A percentile compares a stretch with the other conserved stretches of the same genome.
These are phyloP conservation scores for Tulasnella sp. DNA, from an alignment of 768 basidiomycete species.

Conservation along the genomic window DNA sequence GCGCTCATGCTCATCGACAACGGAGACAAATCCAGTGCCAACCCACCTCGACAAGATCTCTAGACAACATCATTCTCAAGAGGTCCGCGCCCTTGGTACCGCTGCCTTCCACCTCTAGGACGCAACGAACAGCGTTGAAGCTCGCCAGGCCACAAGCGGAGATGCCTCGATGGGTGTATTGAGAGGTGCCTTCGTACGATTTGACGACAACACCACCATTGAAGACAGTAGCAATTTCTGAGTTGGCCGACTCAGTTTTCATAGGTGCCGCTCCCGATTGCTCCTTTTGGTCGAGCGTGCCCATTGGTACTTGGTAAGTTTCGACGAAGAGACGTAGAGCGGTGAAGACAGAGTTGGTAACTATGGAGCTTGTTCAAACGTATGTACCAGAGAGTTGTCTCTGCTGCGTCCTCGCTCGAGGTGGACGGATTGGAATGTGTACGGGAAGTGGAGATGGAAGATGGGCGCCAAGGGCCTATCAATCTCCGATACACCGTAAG, in stretches of 20 bases:
- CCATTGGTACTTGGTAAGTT: no score
- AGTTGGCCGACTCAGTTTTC: not conserved
- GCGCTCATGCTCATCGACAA: not conserved
- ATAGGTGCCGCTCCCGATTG: no score
- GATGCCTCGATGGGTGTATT: conserved; percentile 39
- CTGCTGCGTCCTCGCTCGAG: no score
- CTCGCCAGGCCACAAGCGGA: conserved; percentile 60
- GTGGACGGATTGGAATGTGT: no score
- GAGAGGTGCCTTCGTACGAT: conserved; percentile 40
- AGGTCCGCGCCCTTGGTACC: conserved; percentile 27
- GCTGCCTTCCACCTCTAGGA: conserved; percentile 32
- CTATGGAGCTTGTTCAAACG: no score
- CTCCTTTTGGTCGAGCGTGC: no score
- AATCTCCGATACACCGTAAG: no score
- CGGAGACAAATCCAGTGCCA: not conserved
- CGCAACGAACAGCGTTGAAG: conserved; percentile 49
- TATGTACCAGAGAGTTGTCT: no score
- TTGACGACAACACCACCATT: conserved; percentile 9
- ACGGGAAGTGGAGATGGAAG: no score
- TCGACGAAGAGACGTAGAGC: no score
- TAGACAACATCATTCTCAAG: conserved; percentile 29
- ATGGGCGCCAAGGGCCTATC: no score
- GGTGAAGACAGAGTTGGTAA: no score
- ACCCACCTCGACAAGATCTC: conserved; percentile 32
- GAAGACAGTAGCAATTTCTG: not conserved